Base-by-base conservation (phyloP, 805 yeast genomes). In the Candida fluviatilis region DNA sequence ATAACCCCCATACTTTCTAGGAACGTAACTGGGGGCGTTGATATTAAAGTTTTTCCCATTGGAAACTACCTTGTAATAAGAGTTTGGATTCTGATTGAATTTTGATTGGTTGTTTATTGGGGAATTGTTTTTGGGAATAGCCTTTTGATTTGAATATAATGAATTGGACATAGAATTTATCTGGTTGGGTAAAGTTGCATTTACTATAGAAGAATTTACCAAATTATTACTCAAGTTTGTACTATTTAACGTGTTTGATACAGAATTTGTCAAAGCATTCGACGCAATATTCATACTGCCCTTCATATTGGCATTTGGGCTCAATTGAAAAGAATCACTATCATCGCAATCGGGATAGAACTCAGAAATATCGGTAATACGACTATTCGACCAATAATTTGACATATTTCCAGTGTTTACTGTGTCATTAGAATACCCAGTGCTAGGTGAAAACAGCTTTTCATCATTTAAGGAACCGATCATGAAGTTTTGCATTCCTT, bases 1-100 rank as follows among this genome's bases (percentile, higher is more conserved):
- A n/a, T n/a, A n/a, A n/a, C n/a, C n/a, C n/a, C n/a, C n/a, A n/a
- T 31, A 18, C 11, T 18, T 31, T 11, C 31, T 37, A n/a, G 65
- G 62, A 23, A 47, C 50, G 41, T 61, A 62, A 40, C 61, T 57
- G 5, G 64, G 61, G 1, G 64, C 60, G 41, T 58, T 55, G 25
- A 54, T 48, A 38, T 53, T 60, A 18, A 31, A 14, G 10, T 36
- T 21, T 23, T 29, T 30, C 8, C 19, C 35, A 38, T 2, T 33
- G 17, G 14, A 4, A 15, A 28, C 27, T n/a, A n/a, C 17, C 12
- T 29, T 28, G 13, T 26, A 26, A 13, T 26, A 26, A 18, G n/a
- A 31, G 12, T 18, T 36, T 21, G 14, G 36, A 34, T 15, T 34
- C 30, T 4, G 36, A 34, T 15, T 34, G 21, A 25, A 23, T 23